Evolutionary conservation across 495 filamentous ascomycete species (phyloP), one percentile per base, ranked within the genome.

Genomic region (Penicillium samsonianum): DNA sequence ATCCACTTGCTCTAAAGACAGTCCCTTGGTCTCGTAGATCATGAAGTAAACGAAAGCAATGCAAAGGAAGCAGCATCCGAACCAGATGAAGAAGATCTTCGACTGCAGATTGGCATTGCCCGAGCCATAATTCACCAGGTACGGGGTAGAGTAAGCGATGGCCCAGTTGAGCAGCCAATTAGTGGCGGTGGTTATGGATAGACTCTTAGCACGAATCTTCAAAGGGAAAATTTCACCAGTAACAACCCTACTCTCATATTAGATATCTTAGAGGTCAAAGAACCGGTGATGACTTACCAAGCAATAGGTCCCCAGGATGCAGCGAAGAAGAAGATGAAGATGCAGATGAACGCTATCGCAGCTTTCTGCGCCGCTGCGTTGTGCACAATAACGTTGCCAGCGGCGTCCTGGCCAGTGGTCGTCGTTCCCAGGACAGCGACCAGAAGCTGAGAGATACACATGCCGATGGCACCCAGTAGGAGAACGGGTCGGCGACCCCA

Each of bases 261-360:
- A 33, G 31, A 11, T 33, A 33, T 12, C 30, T 33, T 33, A 14
- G 4, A 33, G 0, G 11, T 2, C 31, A 14, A 14, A 33, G 4
- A 31, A 31, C 11, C 11, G 2, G 30, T 31, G 30, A 14, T 14
- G 31, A 33, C 31, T 33, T 33, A 33, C 88, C 88, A 90, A 25
- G 83, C 86, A 25, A 56, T 74, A n/a, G 89, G 88, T 37, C 89
- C 89, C 89, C 87, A 92, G 14, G 87, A 87, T 45, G 79, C 81
- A 38, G 89, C 89, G 67, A 90, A 91, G 79, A 87, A 89, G 78
- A 88, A 88, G 72, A 91, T 88, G 80, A 89, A 91, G 78, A 92
- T 86, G 67, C 85, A 85, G 60, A 90, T 85, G 72, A 91, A 90
- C 37, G 87, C 80, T 42, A 90, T 86, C 11, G 31, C 31, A 14